Conservation (phyloP, 1,284 basidiomycete genomes). For the Apiotrichum akiyoshidainum region DNA sequence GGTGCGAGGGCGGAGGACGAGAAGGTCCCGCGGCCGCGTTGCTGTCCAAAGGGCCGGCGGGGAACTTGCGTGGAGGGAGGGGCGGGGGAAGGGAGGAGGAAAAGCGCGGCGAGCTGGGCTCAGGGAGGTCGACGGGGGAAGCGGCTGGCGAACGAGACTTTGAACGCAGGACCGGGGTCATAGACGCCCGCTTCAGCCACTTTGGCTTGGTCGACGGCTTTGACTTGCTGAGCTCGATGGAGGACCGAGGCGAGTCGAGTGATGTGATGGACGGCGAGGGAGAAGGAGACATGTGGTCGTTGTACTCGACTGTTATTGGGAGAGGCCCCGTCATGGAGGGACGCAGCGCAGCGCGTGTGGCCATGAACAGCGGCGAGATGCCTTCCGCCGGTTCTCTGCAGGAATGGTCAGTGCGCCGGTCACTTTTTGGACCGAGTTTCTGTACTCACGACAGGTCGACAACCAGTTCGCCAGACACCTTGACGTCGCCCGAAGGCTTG, state of each 20-base stretch:
- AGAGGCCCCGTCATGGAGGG: constrained; percentile 13
- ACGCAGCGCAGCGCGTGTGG: constrained; percentile 32
- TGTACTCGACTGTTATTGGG: background rate
- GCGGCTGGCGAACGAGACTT: constrained; percentile 38
- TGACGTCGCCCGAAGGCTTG: constrained; percentile 1
- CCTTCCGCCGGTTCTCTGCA: constrained; percentile 15
- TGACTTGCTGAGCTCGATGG: constrained; percentile 27
- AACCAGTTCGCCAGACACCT: constrained; percentile 4
- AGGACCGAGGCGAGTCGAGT: constrained; percentile 26
- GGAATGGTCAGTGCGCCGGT: constrained; percentile 6
- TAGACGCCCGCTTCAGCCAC: constrained; percentile 42
- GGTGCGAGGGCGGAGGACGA: constrained; percentile 21
- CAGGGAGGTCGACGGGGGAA: constrained; percentile 20
- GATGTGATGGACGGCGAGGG: constrained; percentile 6
- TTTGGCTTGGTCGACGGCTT: constrained; percentile 35
- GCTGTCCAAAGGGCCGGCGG: constrained; percentile 26
- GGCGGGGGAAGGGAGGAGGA: constrained; percentile 28
- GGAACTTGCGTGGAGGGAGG: constrained; percentile 35
- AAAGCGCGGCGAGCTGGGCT: constrained; percentile 25
- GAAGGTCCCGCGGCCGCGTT: constrained; percentile 19
- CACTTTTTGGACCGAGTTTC: background rate
- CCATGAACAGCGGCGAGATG: constrained; percentile 26
- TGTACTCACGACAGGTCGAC: constrained; percentile 17
- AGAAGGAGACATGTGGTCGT: constrained; percentile 8
- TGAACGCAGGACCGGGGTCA: constrained; percentile 28